Conservation (phyloP, 192 early-diverging fungal species). For the Coemansia sp. region DNA sequence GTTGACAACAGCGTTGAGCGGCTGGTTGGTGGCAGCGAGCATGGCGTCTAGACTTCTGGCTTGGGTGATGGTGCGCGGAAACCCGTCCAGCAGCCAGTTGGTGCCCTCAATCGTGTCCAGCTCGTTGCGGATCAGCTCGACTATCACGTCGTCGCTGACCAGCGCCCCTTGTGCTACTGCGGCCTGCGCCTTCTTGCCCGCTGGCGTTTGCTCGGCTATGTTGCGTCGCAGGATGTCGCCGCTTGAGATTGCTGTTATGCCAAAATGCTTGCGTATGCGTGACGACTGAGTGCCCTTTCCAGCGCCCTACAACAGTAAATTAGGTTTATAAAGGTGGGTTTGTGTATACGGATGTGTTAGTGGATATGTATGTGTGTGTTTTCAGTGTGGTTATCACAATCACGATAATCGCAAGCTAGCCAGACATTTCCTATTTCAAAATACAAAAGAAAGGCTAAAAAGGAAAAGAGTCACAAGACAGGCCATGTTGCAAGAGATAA, state of each 20-base stretch:
- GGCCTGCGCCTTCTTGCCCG: constrained; percentile 59
- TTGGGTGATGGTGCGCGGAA: constrained; percentile 84
- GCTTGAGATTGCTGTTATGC: constrained; percentile 72
- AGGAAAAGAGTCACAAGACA: no score
- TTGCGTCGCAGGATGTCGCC: constrained; percentile 86
- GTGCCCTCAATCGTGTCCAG: constrained; percentile 32
- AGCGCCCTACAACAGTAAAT: constrained; percentile 56
- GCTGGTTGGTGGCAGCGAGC: constrained; percentile 51
- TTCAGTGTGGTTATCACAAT: no score
- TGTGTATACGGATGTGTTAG: background rate
- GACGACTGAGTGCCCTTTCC: constrained; percentile 92
- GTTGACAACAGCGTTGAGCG: constrained; percentile 85
- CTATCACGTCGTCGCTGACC: constrained; percentile 47
- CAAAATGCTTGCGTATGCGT: constrained; percentile 70
- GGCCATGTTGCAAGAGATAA: no score
- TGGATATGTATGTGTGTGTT: background rate
- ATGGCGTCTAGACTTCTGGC: constrained; percentile 69
- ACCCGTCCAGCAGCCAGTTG: constrained; percentile 88
- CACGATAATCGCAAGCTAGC: no score
- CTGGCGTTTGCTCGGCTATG: constrained; percentile 66
- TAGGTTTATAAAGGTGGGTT: background rate
- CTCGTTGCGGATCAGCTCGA: constrained; percentile 46
- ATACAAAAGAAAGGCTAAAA: no score
- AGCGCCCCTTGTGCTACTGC: constrained; percentile 46
- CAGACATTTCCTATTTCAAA: no score